These are phyloP conservation scores for Penicillium sp. DNA, from an alignment of 2,329 filamentous ascomycete species.

Conservation along the genomic window DNA sequence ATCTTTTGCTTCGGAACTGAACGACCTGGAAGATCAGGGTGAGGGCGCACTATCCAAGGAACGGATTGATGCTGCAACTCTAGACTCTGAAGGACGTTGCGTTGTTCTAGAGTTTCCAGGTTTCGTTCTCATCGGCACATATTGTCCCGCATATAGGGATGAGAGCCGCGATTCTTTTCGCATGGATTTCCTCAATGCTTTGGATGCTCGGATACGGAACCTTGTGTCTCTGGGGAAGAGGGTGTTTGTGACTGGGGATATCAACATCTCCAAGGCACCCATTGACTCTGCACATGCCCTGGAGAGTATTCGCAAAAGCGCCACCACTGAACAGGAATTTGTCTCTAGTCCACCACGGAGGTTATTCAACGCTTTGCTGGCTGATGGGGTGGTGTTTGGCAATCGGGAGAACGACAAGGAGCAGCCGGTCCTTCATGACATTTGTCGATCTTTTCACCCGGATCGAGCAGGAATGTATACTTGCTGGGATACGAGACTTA, in stretches of 20 bases:
- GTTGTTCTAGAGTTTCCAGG: slow-evolving; percentile 90
- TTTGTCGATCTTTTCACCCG: slow-evolving; percentile 79
- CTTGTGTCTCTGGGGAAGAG: slow-evolving; percentile 76
- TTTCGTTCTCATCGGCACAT: slow-evolving; percentile 90
- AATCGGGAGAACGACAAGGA: slow-evolving; percentile 69
- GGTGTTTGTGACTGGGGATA: slow-evolving; percentile 81
- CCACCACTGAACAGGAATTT: slow-evolving; percentile 69
- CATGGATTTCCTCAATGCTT: slow-evolving; percentile 71
- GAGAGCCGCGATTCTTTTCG: slow-evolving; percentile 82
- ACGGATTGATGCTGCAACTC: slow-evolving; percentile 64
- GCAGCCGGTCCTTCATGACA: slow-evolving; percentile 73
- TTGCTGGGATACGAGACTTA: slow-evolving; percentile 93
- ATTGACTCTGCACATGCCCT: slow-evolving; percentile 75
- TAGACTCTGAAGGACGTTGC: slow-evolving; percentile 91
- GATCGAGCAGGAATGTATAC: slow-evolving; percentile 88
- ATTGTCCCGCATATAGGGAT: slow-evolving; percentile 86
- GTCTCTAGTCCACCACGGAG: slow-evolving; percentile 69
- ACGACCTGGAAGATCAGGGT: slow-evolving; percentile 4
- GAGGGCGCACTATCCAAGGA: slow-evolving; percentile 41
- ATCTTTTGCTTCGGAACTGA: background rate
- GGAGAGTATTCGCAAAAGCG: slow-evolving; percentile 71
- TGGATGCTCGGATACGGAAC: slow-evolving; percentile 84
- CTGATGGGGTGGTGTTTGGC: slow-evolving; percentile 66
- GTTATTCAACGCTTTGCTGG: slow-evolving; percentile 82
- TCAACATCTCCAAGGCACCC: slow-evolving; percentile 73